Evolutionary conservation across 2,329 filamentous ascomycete genomes (phyloP), one percentile per base, ranked within the genome.

Genomic region (Juglanconis sp.): DNA sequence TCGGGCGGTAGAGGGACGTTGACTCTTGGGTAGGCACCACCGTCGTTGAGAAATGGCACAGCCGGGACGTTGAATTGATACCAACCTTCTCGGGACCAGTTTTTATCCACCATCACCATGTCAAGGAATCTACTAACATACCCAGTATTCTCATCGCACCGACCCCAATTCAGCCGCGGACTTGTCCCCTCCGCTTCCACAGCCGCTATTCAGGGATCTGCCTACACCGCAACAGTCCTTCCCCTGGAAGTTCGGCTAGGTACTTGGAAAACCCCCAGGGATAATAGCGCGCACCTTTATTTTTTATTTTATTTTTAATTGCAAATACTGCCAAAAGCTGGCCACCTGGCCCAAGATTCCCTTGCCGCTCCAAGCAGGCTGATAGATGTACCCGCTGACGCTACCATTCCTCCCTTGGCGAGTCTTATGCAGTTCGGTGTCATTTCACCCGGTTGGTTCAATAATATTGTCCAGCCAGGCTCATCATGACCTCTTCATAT

Each of bases 131-230:
- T 1, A 49, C 5, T 5, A 31, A 47, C 31, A 5, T 8, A 32
- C 31, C 30, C 24, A 13, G 13, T 32, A 32, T 36, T 35, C 10
- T 15, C 24, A 11, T 17, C 36, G 17, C 1, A 7, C 49, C 17
- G 30, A 48, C 32, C 53, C 40, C 17, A 11, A 38, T 48, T 47
- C 35, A 52, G 49, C 42, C 49, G 49, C 59, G 59, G 53, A 31
- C 54, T 48, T 8, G 53, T 57, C 48, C 48, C 40, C 54, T 57
- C 48, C 53, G 40, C 24, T 24, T 24, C 24, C 24, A 24, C 24
- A 24, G 24, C 24, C 24, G 24, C 24, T 24, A 24, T 24, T 24
- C 24, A 24, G 24, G 36, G 36, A 40, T 40, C 36, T 40, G 36
- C 24, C 24, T 24, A 24, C 24, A 24, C 24, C 24, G 24, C 24